Evolutionary conservation across 768 basidiomycete species (phyloP), one percentile per base, ranked within the genome.

Genomic region (Termitomyces sp.): DNA sequence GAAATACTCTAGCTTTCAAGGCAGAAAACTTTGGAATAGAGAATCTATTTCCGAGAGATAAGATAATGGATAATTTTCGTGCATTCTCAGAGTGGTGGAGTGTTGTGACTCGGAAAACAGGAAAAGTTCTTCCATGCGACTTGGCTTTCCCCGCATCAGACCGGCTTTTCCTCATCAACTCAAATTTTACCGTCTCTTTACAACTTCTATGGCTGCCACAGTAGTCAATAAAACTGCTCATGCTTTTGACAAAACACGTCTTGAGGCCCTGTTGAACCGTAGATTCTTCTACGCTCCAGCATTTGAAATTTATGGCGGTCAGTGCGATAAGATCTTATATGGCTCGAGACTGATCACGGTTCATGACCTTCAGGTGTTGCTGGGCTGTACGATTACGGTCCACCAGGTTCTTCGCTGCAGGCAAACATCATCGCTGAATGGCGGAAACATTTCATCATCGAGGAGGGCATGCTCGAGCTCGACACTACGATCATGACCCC

Each of bases 401-500:
- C 95, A 53, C 93, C 96, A 0, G 96, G 97, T 59, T 95, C 97
- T 1, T 84, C 94, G 2, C 82, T 98, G 34, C 95, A 98, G 68
- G 93, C 96, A 59, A 98, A 98, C 80, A 93, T 99, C 75, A 88
- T 98, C 69, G 78, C 89, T 0, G 92, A 92, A 81, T 98, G 96
- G 97, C 83, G 96, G 55, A 89, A 89, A 70, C 97, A 98, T 76
- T 98, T 98, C 69, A 98, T 99, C 79, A 82, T 98, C 68, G 93
- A 98, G 67, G 96, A 99, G 67, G 85, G 91, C 75, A 99, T 98
- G 97, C 87, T 96, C 65, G 96, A 98, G 74, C 85, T 98, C 63
- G 96, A 98, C 68, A 98, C 95, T 26, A 98, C 97, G 39, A 88
- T 97, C 75, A 97, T 98, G 88, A 98, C 96, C 0, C 90, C 96